Evolutionary conservation across 140 eudicot genomes (phyloP).

Genomic region (Bidens hawaiensis): DNA sequence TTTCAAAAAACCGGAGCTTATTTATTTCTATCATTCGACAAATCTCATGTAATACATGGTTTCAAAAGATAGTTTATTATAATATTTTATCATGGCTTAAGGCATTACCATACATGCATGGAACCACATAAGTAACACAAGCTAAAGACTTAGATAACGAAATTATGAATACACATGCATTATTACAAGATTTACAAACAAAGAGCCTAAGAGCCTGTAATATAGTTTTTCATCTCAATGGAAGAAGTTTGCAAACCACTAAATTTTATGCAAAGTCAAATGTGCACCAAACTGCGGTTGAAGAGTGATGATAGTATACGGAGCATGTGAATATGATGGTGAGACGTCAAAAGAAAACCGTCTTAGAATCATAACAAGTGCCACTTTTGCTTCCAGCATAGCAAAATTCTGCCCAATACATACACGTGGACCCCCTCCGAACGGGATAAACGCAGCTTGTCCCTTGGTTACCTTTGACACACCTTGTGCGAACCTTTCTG

Average conservation of each 20-base stretch:
- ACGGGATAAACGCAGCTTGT: conserved; percentile 10
- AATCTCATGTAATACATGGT: too few relatives aligned
- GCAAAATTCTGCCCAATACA: conserved; percentile 6
- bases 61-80: too few relatives aligned
- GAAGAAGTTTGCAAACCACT: neutral
- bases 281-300: neutral
- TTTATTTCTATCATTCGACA: too few relatives aligned
- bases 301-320: neutral
- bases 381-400: neutral
- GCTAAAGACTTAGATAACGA: too few relatives aligned
- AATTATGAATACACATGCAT: too few relatives aligned
- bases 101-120: too few relatives aligned
- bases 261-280: neutral
- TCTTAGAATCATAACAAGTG: neutral
- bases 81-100: too few relatives aligned
- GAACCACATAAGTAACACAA: too few relatives aligned
- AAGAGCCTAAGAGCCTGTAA: too few relatives aligned
- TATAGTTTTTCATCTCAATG: neutral
- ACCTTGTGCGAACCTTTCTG: conserved; percentile 16
- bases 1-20: too few relatives aligned
- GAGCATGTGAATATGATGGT: neutral
- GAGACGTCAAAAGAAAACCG: neutral
- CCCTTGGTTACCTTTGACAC: conserved; percentile 17
- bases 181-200: too few relatives aligned
- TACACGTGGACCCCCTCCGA: conserved; percentile 20